Evolutionary conservation across 2,329 filamentous ascomycete species (phyloP), one percentile per base, ranked within the genome.

Genomic region (Cordyceps cateniannulata): DNA sequence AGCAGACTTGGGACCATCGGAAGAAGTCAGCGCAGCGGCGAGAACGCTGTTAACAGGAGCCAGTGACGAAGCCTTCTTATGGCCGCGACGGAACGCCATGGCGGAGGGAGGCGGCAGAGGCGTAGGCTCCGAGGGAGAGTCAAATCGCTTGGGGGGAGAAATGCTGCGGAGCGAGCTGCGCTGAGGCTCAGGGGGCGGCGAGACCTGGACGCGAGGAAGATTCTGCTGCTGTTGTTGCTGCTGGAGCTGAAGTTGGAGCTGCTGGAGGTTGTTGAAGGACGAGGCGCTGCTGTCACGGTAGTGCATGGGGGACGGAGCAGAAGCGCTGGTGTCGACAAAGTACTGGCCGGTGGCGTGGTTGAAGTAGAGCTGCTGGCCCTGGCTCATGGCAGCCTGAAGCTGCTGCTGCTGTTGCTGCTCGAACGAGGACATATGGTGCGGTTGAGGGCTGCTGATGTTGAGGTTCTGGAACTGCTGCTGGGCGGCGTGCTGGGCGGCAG

Each of bases 1-100:
- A 44, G 85, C 79, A 27, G 84, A 84, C 72, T 82, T 86, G 53
- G 80, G 80, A 24, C 66, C 69, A 27, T 74, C 72, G 1, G 44
- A 47, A 2, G 44, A 47, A 2, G 75, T 70, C 42, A 74, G 70
- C 49, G 76, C 69, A 51, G 81, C 72, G 52, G 79, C 76, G 35
- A 83, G 71, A 35, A 75, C 73, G 45, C 70, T 73, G 67, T 84
- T 85, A 64, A 83, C 83, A 55, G 81, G 82, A 56, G 87, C 84
- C 29, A 93, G 81, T 5, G 93, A 96, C 24, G 86, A 85, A 12
- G 85, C 85, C 83, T 97, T 97, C 81, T 96, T 95, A 77, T 98
- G 93, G 61, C 91, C 90, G 62, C 92, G 91, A 64, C 93, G 93
- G 81, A 96, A 96, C 49, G 92, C 91, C 69, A 93, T 95, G 66